Evolutionary conservation across 495 filamentous ascomycete species (phyloP).

Genomic region (Xylaria curta): DNA sequence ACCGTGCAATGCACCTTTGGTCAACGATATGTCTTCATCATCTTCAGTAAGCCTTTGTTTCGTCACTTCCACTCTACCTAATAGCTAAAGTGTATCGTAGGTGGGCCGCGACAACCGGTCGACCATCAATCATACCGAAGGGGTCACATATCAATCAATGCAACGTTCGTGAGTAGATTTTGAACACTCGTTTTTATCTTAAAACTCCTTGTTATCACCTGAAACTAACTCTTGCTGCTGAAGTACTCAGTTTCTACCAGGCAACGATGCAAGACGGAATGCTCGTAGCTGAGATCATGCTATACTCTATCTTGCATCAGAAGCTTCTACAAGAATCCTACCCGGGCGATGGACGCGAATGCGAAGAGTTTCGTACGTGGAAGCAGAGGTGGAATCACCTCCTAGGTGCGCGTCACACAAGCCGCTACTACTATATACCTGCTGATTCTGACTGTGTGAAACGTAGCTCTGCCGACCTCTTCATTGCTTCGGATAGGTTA

Average conservation of each 20-base stretch:
- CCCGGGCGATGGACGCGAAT: slow-evolving; percentile 38
- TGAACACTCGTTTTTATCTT: not conserved
- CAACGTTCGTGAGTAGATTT: slow-evolving; percentile 29
- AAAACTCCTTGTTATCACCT: not conserved
- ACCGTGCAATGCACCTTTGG: slow-evolving; percentile 39
- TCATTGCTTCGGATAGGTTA: slow-evolving; percentile 40
- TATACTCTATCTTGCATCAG: slow-evolving; percentile 38
- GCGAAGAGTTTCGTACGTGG: slow-evolving; percentile 40
- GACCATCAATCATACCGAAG: slow-evolving; percentile 38
- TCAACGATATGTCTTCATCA: slow-evolving; percentile 43
- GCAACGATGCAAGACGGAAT: slow-evolving; percentile 43
- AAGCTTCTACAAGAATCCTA: slow-evolving; percentile 38
- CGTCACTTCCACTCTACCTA: not conserved
- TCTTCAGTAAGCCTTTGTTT: slow-evolving; percentile 33
- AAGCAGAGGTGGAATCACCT: slow-evolving; percentile 42
- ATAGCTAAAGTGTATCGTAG: slow-evolving; percentile 17
- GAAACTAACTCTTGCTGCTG: not conserved
- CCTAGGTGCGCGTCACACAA: slow-evolving; percentile 23
- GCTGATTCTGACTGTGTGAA: slow-evolving; percentile 17
- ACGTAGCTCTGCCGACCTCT: slow-evolving; percentile 34
- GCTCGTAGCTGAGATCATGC: slow-evolving; percentile 40
- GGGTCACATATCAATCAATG: slow-evolving; percentile 38
- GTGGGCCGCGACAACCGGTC: slow-evolving; percentile 40
- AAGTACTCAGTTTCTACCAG: slow-evolving; percentile 40
- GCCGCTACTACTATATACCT: not conserved